phyloP scores from a whole-genome alignment of 441 rosid genomes.

The Isatis lusitanica region DNA sequence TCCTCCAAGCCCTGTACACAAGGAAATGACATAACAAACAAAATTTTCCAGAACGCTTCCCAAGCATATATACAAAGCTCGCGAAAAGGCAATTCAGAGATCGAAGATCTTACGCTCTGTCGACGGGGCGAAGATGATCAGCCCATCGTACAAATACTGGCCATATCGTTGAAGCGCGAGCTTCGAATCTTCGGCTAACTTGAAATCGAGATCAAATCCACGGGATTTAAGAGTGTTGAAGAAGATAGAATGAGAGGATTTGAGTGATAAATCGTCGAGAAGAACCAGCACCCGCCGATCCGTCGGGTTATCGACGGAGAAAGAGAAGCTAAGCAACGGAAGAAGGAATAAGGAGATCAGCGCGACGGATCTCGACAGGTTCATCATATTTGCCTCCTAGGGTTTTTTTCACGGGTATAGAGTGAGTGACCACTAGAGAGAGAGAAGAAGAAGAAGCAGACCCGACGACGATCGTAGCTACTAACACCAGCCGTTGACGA shows the following conservation, averaged over 20 bases:
- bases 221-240: conserved; percentile 69
- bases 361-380: conserved; percentile 40
- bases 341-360: conserved; percentile 41
- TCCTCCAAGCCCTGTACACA: conserved; percentile 60
- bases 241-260: conserved; percentile 81
- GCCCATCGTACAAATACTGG: conserved; percentile 71
- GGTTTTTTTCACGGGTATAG: conserved; percentile 23
- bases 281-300: conserved; percentile 69
- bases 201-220: conserved; percentile 77
- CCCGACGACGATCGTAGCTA: conserved; percentile 5
- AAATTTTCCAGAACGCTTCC: neutral
- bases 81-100: neutral
- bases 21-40: neutral
- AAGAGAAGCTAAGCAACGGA: conserved; percentile 56
- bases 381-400: conserved; percentile 42
- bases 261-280: conserved; percentile 73
- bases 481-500: conserved; percentile 22
- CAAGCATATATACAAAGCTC: neutral
- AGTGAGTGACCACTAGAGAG: conserved; percentile 35
- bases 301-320: conserved; percentile 61
- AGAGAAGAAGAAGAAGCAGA: conserved; percentile 17
- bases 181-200: conserved; percentile 71
- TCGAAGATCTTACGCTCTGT: conserved; percentile 57
- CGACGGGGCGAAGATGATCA: conserved; percentile 74
- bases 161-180: conserved; percentile 79